phyloP scores from a whole-genome alignment of 2,329 filamentous ascomycete genomes.

The Graphilbum sp. region DNA sequence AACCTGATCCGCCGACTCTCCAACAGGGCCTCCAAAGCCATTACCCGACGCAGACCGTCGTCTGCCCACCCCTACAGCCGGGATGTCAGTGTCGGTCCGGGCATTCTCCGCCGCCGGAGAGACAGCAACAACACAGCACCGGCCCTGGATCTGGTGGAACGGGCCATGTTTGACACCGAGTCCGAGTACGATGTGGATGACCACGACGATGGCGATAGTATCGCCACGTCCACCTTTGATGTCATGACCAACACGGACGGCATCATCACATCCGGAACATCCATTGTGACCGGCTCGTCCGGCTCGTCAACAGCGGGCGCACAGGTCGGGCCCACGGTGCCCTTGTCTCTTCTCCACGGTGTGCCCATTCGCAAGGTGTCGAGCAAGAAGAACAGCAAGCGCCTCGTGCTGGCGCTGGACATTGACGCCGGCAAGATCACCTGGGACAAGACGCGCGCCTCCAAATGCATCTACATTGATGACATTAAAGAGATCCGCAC shows the following conservation, averaged over 20 bases:
- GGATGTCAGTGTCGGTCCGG: constrained; percentile 78
- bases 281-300: constrained; percentile 10
- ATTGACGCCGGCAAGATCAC: constrained; percentile 70
- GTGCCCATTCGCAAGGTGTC: constrained; percentile 69
- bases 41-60: constrained; percentile 55
- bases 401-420: constrained; percentile 57
- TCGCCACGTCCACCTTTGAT: constrained; percentile 8
- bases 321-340: constrained; percentile 55
- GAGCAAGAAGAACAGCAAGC: constrained; percentile 70
- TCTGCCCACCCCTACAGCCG: constrained; percentile 62
- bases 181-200: constrained; percentile 44
- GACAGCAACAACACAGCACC: constrained; percentile 67
- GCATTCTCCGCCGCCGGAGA: constrained; percentile 68
- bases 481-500: constrained; percentile 84
- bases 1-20: constrained; percentile 70
- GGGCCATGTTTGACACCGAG: constrained; percentile 24
- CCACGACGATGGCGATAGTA: constrained; percentile 19
- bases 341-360: constrained; percentile 60
- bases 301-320: not conserved
- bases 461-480: constrained; percentile 84
- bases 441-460: constrained; percentile 66
- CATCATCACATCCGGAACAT: constrained; percentile 30
- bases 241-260: constrained; percentile 20
- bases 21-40: constrained; percentile 57
- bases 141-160: constrained; percentile 16